Conservation (phyloP, 1,139 yeast species). For the Blastobotrys niveus region DNA sequence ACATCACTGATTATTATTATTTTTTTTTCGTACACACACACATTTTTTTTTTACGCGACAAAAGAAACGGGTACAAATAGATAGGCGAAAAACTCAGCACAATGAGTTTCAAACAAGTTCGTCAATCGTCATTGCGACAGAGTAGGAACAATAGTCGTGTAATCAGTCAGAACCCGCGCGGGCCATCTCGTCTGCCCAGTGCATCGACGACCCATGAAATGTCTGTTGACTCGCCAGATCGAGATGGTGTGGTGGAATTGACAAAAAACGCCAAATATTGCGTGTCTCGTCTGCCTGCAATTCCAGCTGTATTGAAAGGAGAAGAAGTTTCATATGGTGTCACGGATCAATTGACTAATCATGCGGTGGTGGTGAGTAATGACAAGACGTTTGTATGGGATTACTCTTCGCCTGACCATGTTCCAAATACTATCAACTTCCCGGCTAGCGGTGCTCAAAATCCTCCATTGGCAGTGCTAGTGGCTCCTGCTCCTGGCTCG, state of each 20-base stretch:
- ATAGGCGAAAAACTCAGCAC: not conserved
- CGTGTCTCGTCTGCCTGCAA: conserved; percentile 55
- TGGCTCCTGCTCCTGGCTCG: conserved; percentile 58
- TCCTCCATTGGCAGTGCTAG: conserved; percentile 54
- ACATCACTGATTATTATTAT: not conserved
- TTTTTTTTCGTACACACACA: not conserved
- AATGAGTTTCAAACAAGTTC: conserved; percentile 12
- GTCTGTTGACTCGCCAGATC: conserved; percentile 8
- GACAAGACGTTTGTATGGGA: conserved; percentile 58
- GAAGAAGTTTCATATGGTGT: conserved; percentile 12
- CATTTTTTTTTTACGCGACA: not conserved
- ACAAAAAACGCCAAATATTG: conserved; percentile 57
- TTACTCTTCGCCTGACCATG: conserved; percentile 52
- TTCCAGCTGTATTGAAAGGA: conserved; percentile 43
- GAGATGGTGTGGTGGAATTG: conserved; percentile 42
- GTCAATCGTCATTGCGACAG: conserved; percentile 12
- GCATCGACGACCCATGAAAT: conserved; percentile 4
- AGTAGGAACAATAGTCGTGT: conserved; percentile 2
- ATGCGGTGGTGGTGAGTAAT: conserved; percentile 15
- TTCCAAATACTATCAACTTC: conserved; percentile 49
- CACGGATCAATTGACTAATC: conserved; percentile 18
- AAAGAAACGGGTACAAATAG: not conserved
- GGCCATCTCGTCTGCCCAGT: conserved; percentile 9
- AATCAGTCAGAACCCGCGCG: conserved; percentile 4
- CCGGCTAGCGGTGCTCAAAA: conserved; percentile 32